Evolutionary conservation across 2,329 filamentous ascomycete species (phyloP).

Genomic region (Calonectria naviculata): DNA sequence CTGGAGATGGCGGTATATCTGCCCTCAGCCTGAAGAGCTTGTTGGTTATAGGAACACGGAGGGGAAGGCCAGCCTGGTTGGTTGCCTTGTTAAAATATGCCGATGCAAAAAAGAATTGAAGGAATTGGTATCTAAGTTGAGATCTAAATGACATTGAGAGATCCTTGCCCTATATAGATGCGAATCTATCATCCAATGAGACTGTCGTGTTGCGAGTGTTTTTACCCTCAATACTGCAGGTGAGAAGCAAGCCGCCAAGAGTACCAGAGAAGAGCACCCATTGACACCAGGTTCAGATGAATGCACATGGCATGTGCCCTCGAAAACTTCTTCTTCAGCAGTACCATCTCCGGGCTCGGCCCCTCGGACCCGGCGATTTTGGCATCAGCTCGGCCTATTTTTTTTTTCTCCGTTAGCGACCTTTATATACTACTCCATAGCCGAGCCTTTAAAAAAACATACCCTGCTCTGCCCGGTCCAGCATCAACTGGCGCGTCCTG

Average conservation of each 20-base stretch:
- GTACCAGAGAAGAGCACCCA: slow-evolving; percentile 46
- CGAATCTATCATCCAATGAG: neutral
- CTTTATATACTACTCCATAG: too few relatives aligned
- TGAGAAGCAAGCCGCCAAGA: slow-evolving; percentile 41
- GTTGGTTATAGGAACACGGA: neutral
- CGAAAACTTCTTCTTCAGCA: slow-evolving; percentile 45
- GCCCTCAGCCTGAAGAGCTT: slow-evolving; percentile 36
- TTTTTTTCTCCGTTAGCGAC: neutral
- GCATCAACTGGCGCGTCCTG: slow-evolving; percentile 42
- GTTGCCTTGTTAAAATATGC: neutral
- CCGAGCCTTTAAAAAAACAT: neutral
- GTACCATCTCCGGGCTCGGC: slow-evolving; percentile 25
- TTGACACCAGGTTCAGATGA: slow-evolving; percentile 52
- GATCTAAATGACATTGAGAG: neutral
- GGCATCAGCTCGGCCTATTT: slow-evolving; percentile 24
- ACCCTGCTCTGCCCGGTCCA: slow-evolving; percentile 41
- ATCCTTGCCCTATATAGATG: neutral
- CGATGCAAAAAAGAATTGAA: neutral
- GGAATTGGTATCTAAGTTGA: neutral
- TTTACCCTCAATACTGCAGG: slow-evolving; percentile 23
- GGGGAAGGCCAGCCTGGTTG: neutral
- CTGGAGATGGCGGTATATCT: slow-evolving; percentile 44
- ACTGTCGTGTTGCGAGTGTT: neutral
- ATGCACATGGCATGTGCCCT: slow-evolving; percentile 55
- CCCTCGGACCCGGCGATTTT: slow-evolving; percentile 19